A percentile compares a stretch with the other conserved stretches of the same genome.
phyloP scores from a whole-genome alignment of 1,139 yeast species.

The Meyerozyma guilliermondii region DNA sequence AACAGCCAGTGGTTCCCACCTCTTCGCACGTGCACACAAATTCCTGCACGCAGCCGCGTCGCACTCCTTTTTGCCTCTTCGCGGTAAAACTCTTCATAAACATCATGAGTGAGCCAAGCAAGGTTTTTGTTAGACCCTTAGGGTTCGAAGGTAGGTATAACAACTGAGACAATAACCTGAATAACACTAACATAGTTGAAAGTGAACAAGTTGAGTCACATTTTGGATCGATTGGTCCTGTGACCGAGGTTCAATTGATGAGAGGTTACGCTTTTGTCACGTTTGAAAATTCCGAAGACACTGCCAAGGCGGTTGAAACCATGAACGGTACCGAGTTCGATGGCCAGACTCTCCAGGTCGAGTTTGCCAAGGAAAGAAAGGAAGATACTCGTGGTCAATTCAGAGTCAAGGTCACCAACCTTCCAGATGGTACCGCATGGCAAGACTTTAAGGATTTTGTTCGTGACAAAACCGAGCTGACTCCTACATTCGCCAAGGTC shows the following conservation, averaged over 20 bases:
- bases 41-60: not conserved
- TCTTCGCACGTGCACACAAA: not conserved
- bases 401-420: conserved; percentile 62
- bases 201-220: conserved; percentile 63
- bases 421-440: conserved; percentile 78
- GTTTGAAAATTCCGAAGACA: conserved; percentile 61
- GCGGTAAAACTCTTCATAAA: not conserved
- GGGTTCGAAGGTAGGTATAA: conserved; percentile 24
- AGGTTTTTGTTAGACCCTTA: conserved; percentile 40
- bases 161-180: too few species aligned
- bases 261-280: conserved; percentile 77
- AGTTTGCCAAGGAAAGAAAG: conserved; percentile 60
- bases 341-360: conserved; percentile 63
- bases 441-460: conserved; percentile 81
- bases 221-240: conserved; percentile 60
- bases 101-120: conserved; percentile 24
- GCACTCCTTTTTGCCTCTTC: not conserved
- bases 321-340: conserved; percentile 53
- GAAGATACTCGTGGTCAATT: conserved; percentile 63
- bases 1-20: not conserved
- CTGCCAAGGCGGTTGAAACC: conserved; percentile 61
- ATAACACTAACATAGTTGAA: conserved; percentile 25
- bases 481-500: conserved; percentile 71
- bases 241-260: conserved; percentile 63
- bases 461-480: conserved; percentile 59